Base-by-base conservation (phyloP, 2,329 filamentous ascomycete genomes). In the Colletotrichum karsti region DNA sequence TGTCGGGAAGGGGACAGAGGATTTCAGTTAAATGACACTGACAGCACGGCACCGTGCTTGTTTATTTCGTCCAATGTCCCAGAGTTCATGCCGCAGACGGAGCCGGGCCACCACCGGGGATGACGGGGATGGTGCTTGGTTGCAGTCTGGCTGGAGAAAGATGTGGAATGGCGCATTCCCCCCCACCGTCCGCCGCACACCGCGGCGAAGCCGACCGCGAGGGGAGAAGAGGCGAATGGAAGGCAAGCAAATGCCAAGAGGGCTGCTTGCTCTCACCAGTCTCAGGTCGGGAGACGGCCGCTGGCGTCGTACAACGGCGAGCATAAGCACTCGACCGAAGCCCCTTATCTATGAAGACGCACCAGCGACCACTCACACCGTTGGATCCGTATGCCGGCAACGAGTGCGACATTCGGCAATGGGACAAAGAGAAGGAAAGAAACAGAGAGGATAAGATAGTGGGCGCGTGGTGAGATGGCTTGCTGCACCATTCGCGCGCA, bases 101-200 rank as follows among this genome's bases (percentile, higher is more conserved):
- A 41, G 26, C 50, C 28, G 35, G 50, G 12, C 28, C 35, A 30
- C 28, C 26, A 20, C 33, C 18, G 50, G 42, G 63, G 57, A 46
- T 35, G 12, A 46, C 26, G 44, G 44, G 9, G 39, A 30, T 28
- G 58, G 35, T 37, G 51, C 18, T n/a, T 22, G 39, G 55, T 58
- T 35, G 41, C 55, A 58, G 28, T 41, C n/a, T 18, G 37, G 8
- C 12, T 15, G 46, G 46, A 53, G 28, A 35, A 7, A n/a, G n/a
- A 5, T 24, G 9, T 4, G 18, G 20, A 22, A 18, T 7, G n/a
- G 12, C 24, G 30, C 50, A 15, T 12, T 12, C 41, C 15, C 33
- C 46, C 70, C 79, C 71, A 66, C 76, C 64, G 74, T 77, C 73
- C 59, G 79, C 76, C 68, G 81, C 75, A 41, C 78, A 70, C 20